phyloP scores from a whole-genome alignment of 1,284 basidiomycete species.

The Ustilago cynodontis region DNA sequence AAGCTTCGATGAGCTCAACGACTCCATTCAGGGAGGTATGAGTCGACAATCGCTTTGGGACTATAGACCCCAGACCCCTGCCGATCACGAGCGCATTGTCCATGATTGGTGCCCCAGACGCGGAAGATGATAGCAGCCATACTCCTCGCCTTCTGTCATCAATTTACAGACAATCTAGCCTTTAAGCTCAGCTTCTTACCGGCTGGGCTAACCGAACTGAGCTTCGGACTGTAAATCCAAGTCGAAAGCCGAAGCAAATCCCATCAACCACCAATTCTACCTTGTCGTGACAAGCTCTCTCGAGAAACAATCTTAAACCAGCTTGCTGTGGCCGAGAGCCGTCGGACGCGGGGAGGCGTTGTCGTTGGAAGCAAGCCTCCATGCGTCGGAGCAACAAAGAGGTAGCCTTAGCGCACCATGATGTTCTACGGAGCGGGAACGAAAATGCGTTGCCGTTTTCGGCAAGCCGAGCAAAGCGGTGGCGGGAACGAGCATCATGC shows the following conservation, averaged over 20 bases:
- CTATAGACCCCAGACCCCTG: not conserved
- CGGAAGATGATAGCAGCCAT: not conserved
- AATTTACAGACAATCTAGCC: not conserved
- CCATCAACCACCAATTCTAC: not conserved
- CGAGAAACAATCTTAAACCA: no score
- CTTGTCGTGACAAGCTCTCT: not conserved
- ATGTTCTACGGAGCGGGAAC: conserved; percentile 6
- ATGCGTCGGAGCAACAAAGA: not conserved
- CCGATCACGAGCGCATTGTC: not conserved
- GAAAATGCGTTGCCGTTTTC: conserved; percentile 1
- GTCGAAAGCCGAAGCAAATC: conserved; percentile 13
- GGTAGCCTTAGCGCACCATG: not conserved
- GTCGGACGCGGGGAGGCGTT: not conserved
- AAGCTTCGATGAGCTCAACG: not conserved
- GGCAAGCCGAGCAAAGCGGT: no score
- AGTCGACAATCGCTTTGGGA: not conserved
- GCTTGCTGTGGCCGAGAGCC: not conserved
- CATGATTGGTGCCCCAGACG: not conserved
- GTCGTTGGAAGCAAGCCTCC: not conserved
- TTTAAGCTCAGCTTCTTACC: not conserved
- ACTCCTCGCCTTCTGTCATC: not conserved
- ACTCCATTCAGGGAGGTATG: not conserved
- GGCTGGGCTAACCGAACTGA: not conserved
- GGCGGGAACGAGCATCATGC: no score
- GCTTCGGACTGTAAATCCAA: not conserved